A percentile compares a stretch with the other conserved stretches of the same genome.
phyloP scores from a whole-genome alignment of 2,329 filamentous ascomycete species.

The Orbilia brochopaga region DNA sequence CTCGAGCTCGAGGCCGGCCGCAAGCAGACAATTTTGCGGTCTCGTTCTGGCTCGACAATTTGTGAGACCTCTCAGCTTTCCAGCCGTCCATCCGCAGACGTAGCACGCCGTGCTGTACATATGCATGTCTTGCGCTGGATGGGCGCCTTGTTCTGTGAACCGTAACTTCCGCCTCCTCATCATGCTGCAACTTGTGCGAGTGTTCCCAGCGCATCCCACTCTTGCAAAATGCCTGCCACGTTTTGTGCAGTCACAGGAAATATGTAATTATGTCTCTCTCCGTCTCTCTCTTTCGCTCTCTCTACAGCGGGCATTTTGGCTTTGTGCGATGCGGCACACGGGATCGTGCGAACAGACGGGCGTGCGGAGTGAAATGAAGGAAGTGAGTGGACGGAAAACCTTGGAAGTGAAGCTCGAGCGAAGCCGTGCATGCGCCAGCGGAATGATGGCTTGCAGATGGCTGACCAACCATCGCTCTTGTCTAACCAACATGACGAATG shows the following conservation, averaged over 20 bases:
- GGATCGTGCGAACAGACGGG: not conserved
- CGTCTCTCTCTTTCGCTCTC: too few relatives aligned
- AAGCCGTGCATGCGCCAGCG: not conserved
- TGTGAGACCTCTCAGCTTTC: too few relatives aligned
- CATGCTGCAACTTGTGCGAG: not conserved
- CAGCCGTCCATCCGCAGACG: too few relatives aligned
- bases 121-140: too few relatives aligned
- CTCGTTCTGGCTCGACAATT: too few relatives aligned
- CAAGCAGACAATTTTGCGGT: too few relatives aligned
- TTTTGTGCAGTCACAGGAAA: not conserved
- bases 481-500: too few relatives aligned
- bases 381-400: not conserved
- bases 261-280: too few relatives aligned
- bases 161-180: not conserved
- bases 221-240: not conserved
- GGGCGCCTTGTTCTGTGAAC: too few relatives aligned
- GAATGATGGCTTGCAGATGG: conserved; percentile 8
- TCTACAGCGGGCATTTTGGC: too few relatives aligned
- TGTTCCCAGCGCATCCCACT: not conserved
- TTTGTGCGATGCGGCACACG: conserved; percentile 7
- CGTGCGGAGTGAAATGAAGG: not conserved
- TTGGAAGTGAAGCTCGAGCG: conserved; percentile 4
- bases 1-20: too few relatives aligned
- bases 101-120: too few relatives aligned
- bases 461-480: not conserved